Conservation (phyloP, 1,284 basidiomycete genomes). For the Gomphus bonarii region DNA sequence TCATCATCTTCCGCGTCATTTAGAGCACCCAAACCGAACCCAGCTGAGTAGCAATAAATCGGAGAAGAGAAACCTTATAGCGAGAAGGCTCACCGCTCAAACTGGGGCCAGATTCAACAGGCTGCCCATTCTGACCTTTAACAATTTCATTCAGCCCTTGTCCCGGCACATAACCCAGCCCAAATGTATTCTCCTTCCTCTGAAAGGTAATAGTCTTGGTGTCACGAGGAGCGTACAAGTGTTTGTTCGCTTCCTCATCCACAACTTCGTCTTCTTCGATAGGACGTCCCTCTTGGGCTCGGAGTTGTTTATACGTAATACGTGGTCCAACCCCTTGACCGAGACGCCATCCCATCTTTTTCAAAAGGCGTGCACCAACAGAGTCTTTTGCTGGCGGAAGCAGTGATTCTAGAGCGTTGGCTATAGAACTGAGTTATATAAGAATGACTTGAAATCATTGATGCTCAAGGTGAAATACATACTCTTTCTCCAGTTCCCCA, state of each 20-base stretch:
- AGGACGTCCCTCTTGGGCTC: constrained; percentile 51
- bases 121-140: constrained; percentile 16
- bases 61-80: background rate
- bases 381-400: constrained; percentile 59
- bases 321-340: constrained; percentile 92
- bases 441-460: background rate
- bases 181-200: constrained; percentile 67
- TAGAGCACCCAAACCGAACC: constrained; percentile 77
- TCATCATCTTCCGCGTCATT: constrained; percentile 89
- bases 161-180: constrained; percentile 69
- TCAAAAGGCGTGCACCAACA: constrained; percentile 71
- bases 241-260: constrained; percentile 74
- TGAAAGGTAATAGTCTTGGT: constrained; percentile 52
- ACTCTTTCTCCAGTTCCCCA: constrained; percentile 47
- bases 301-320: constrained; percentile 68
- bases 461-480: constrained; percentile 19
- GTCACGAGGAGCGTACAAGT: constrained; percentile 80
- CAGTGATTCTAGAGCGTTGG: constrained; percentile 48
- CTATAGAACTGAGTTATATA: constrained; percentile 40
- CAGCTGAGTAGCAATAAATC: constrained; percentile 34
- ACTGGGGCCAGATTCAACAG: constrained; percentile 34
- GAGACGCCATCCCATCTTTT: constrained; percentile 91
- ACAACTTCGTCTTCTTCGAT: constrained; percentile 39
- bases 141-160: constrained; percentile 53
- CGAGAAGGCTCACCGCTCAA: constrained; percentile 39